Conservation (phyloP, 2,329 filamentous ascomycete genomes). For the Calonectria hongkongensis region DNA sequence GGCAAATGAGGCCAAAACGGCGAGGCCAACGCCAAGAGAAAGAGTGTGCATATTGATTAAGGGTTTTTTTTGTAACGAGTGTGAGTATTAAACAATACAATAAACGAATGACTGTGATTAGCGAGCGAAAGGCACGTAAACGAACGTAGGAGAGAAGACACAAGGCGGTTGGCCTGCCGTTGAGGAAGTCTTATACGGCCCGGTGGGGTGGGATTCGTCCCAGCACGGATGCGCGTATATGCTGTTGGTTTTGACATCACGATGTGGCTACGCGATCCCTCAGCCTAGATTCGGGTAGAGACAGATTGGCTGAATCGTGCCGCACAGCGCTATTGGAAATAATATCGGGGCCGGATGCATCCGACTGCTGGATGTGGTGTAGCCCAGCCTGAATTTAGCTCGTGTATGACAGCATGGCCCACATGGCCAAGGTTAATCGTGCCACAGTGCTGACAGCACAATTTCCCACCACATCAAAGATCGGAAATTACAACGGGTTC, state of each 20-base stretch:
- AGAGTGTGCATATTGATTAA: conserved; percentile 12
- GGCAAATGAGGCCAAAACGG: conserved; percentile 10
- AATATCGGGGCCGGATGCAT: conserved; percentile 2
- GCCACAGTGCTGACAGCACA: conserved; percentile 11
- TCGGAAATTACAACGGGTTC: conserved; percentile 13
- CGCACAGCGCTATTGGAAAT: conserved; percentile 10
- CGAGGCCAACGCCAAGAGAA: conserved; percentile 15
- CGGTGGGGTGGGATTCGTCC: not conserved
- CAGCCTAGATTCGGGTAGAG: conserved; percentile 6
- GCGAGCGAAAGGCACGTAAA: not conserved
- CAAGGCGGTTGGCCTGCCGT: not conserved
- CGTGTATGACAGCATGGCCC: conserved; percentile 14
- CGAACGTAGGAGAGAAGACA: not conserved
- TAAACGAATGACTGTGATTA: conserved; percentile 8
- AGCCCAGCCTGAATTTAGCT: conserved; percentile 2
- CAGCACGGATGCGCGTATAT: conserved; percentile 1
- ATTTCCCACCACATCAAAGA: not conserved
- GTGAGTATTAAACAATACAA: conserved; percentile 9
- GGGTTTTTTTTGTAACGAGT: not conserved
- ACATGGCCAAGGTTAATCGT: conserved; percentile 11
- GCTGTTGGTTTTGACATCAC: conserved; percentile 19
- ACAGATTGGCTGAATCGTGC: conserved; percentile 15
- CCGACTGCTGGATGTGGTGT: conserved; percentile 2
- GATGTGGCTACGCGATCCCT: conserved; percentile 9
- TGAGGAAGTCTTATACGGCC: conserved; percentile 11